A percentile compares a stretch with the other conserved stretches of the same genome.
Conservation (phyloP, 768 basidiomycete genomes). For the Austroboletus festivus region DNA sequence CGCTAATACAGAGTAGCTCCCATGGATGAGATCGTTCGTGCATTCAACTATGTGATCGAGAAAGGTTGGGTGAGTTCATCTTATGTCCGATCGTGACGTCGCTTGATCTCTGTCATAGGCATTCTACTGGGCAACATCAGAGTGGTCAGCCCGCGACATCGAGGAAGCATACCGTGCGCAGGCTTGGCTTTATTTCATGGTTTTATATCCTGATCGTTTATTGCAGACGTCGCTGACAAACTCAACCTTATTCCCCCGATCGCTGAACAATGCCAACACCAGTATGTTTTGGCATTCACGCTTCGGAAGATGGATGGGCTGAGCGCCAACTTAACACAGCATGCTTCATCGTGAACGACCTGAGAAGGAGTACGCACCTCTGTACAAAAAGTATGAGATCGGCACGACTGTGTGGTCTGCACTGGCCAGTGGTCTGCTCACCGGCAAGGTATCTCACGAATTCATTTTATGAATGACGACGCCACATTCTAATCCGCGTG, state of each 20-base stretch:
- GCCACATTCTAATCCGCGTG: neutral
- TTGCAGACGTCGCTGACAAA: slow-evolving; percentile 45
- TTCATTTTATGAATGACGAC: neutral
- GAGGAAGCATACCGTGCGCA: slow-evolving; percentile 40
- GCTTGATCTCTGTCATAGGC: slow-evolving; percentile 19
- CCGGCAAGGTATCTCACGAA: slow-evolving; percentile 44
- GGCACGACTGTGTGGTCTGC: slow-evolving; percentile 56
- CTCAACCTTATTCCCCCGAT: slow-evolving; percentile 49
- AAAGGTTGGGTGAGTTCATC: slow-evolving; percentile 38
- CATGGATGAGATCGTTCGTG: slow-evolving; percentile 56
- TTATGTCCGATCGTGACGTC: neutral
- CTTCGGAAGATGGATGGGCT: neutral
- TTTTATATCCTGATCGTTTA: neutral
- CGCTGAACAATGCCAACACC: slow-evolving; percentile 51
- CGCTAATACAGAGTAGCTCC: slow-evolving; percentile 29
- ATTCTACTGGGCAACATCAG: slow-evolving; percentile 50
- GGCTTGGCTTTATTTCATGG: neutral
- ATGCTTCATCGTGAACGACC: slow-evolving; percentile 53
- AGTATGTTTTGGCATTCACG: slow-evolving; percentile 24
- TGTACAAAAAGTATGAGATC: slow-evolving; percentile 45
- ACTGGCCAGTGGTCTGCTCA: slow-evolving; percentile 52
- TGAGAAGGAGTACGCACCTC: slow-evolving; percentile 49
- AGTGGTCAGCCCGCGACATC: slow-evolving; percentile 54
- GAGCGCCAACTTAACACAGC: slow-evolving; percentile 26
- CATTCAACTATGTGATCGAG: slow-evolving; percentile 54